These are phyloP conservation scores for Kluyveromyces aestuarii DNA, from an alignment of 805 yeast genomes.

Conservation along the genomic window DNA sequence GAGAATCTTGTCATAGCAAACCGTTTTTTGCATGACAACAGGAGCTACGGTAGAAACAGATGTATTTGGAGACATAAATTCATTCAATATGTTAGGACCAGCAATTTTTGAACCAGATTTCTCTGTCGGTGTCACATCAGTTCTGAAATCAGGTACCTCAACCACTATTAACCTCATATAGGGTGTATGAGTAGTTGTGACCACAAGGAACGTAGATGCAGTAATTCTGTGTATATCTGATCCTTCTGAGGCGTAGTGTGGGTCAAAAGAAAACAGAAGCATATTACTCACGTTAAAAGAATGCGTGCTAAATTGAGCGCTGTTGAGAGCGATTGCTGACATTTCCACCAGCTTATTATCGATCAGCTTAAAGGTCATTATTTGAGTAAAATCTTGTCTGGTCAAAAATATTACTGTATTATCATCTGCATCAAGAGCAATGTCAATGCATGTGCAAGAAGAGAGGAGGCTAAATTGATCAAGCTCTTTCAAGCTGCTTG, in stretches of 20 bases:
- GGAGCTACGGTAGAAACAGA: background rate
- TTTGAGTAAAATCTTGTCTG: constrained; percentile 48
- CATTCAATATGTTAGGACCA: background rate
- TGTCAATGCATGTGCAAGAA: constrained; percentile 45
- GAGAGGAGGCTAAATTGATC: constrained; percentile 33
- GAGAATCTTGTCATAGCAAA: constrained; percentile 19
- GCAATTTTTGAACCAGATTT: background rate
- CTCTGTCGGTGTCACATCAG: background rate
- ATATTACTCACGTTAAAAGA: constrained; percentile 37
- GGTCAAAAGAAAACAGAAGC: constrained; percentile 6
- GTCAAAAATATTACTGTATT: constrained; percentile 43
- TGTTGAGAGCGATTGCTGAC: constrained; percentile 52
- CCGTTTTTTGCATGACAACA: background rate
- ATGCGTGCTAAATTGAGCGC: constrained; percentile 59
- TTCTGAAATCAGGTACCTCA: constrained; percentile 29
- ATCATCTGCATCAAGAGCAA: constrained; percentile 17
- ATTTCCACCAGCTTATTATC: constrained; percentile 25
- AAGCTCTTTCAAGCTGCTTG: constrained; percentile 6
- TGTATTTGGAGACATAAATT: background rate
- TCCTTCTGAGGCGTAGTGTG: background rate
- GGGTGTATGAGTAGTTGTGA: constrained; percentile 74
- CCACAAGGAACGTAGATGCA: constrained; percentile 31
- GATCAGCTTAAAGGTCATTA: constrained; percentile 26
- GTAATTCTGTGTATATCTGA: constrained; percentile 1
- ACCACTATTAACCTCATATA: constrained; percentile 59